Evolutionary conservation across 371 early-diverging fungal genomes (phyloP), one percentile per base, ranked within the genome.

Genomic region (Lichtheimia ramosa): DNA sequence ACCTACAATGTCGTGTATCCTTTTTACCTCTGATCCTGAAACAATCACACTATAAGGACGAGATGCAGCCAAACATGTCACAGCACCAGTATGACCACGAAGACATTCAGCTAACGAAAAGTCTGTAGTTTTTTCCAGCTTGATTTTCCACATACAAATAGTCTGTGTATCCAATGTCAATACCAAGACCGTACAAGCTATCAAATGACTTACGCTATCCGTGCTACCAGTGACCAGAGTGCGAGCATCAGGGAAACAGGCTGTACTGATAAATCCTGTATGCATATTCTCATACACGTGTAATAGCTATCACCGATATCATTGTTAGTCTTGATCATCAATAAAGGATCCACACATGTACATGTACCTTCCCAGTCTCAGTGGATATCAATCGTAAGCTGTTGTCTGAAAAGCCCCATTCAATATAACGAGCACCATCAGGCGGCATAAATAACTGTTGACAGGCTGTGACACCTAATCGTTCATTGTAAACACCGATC

Each of bases 231-330:
- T 92, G 3, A 90, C 77, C 46, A 92, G 63, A 0, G 84, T 88
- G 6, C 84, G 74, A n/a, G 79, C 77, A 58, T 87, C 86, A 0
- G 85, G 79, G 67, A 89, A 89, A 20, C 74, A 77, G n/a, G 84
- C 87, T 41, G 81, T 65, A 13, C 86, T 89, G 49, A 91, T 83
- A 40, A 76, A 79, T 10, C 88, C 89, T 49, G 84, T 64, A 65
- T 92, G 92, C 77, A 91, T 64, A 56, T 82, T 86, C 61, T 92
- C 92, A 73, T 86, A 90, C 2, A 86, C 77, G 10, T 82, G 85
- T 3, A 88, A 54, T 1, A 81, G 57, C 80, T 83, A 63, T 34
- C 34, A 10, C 34, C 34, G 12, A 46, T 12, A 7, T 48, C 0
- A 16, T 40, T 16, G 4, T 16, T 40, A 48, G 3, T 53, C 15